phyloP scores from a whole-genome alignment of 306 rosid species.

The Vigna mungo region DNA sequence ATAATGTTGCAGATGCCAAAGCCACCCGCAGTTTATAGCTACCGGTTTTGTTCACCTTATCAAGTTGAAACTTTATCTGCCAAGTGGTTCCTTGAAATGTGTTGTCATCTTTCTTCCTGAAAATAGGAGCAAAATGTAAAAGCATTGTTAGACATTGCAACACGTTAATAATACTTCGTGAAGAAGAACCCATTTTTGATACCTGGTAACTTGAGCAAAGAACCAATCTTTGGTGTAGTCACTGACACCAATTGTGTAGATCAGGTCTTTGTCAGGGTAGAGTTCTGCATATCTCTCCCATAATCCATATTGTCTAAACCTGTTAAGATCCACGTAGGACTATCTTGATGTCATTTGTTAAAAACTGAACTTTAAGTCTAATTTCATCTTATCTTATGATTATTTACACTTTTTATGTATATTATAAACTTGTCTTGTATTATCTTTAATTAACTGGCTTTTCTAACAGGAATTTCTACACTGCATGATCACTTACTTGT shows the following conservation, averaged over 20 bases:
- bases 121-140: not conserved
- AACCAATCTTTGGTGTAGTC: constrained; percentile 89
- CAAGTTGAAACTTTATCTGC: constrained; percentile 81
- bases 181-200: not conserved
- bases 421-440: too few species aligned
- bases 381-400: too few species aligned
- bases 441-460: too few species aligned
- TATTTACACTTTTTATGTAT: too few species aligned
- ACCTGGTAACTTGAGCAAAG: constrained; percentile 95
- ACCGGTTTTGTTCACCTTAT: constrained; percentile 50
- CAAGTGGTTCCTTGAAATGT: constrained; percentile 94
- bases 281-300: constrained; percentile 95
- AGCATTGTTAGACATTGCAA: not conserved
- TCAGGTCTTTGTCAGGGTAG: constrained; percentile 73
- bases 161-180: not conserved
- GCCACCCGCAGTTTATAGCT: constrained; percentile 77
- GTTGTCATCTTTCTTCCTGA: constrained; percentile 70
- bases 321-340: constrained; percentile 22
- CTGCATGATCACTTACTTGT: constrained; percentile 55
- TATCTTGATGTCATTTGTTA: too few species aligned
- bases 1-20: constrained; percentile 76
- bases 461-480: not conserved
- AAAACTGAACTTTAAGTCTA: too few species aligned
- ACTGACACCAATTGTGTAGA: constrained; percentile 72
- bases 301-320: constrained; percentile 90